Base-by-base conservation (phyloP, 2,329 filamentous ascomycete genomes). In the Colletotrichum aenigma region DNA sequence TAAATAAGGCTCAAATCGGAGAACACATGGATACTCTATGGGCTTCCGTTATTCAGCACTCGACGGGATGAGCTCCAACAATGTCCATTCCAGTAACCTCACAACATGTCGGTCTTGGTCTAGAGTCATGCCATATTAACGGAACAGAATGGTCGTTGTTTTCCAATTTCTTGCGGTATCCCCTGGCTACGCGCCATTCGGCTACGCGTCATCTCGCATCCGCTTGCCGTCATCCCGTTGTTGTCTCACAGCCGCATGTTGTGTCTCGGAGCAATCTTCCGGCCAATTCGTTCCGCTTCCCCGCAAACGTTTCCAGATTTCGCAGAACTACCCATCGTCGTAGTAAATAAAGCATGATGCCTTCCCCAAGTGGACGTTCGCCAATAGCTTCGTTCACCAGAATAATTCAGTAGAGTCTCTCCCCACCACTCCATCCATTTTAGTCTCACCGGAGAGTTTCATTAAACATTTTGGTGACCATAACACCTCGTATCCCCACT, bases 341-440 rank as follows among this genome's bases (percentile, higher is more conserved):
- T 52, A 21, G n/a, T 52, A 13, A 21, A 52, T 7, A 7, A 6
- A 7, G 6, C 16, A 21, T 52, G 0, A 21, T 52, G n/a, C 43
- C n/a, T 21, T 52, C 4, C 10, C 43, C 18, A 18, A 21, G n/a
- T 7, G n/a, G 18, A 48, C 43, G 10, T 48, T 12, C 4, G n/a
- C 3, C 10, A 13, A 52, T 18, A 21, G 10, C 10, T 21, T 21
- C 6, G 43, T 21, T 0, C 43, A 52, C 4, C 18, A n/a, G 9
- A n/a, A n/a, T 1, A 4, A 12, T 48, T 48, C 3, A n/a, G 18
- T 48, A 48, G 18, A 43, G 38, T 48, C 38, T 48, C 1, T n/a
- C 18, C 0, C 0, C 18, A n/a, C 38, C 1, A n/a, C 3, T n/a
- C 3, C 18, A n/a, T 48, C 9, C 18, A n/a, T 12, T n/a, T n/a